A percentile compares a stretch with the other conserved stretches of the same genome.
Evolutionary conservation across 352 stramenopile genomes (phyloP).

Genomic region (Phytophthora pluvialis): DNA sequence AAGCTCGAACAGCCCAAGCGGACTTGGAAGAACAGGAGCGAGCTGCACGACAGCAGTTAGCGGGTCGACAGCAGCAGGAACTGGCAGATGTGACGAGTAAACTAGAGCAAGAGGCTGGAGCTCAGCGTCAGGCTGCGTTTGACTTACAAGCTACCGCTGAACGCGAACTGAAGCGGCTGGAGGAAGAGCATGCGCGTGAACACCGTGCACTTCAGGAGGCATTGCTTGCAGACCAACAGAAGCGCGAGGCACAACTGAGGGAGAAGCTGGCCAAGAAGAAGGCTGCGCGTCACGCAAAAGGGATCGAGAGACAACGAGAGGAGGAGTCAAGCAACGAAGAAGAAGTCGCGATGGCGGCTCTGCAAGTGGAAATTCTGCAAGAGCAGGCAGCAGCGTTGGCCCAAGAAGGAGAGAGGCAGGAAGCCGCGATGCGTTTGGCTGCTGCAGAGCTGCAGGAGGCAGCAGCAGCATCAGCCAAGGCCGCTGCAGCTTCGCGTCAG

Average conservation of each 20-base stretch:
- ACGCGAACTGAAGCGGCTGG: constrained; percentile 48
- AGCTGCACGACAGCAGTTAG: constrained; percentile 24
- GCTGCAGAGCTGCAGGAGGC: constrained; percentile 39
- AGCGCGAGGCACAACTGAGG: constrained; percentile 49
- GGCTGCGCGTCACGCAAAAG: constrained; percentile 24
- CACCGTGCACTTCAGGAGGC: constrained; percentile 36
- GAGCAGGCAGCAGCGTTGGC: constrained; percentile 38
- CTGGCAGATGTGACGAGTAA: constrained; percentile 23
- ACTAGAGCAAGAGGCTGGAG: constrained; percentile 39
- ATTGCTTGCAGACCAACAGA: constrained; percentile 41
- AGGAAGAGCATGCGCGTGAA: constrained; percentile 54
- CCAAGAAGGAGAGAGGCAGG: constrained; percentile 52
- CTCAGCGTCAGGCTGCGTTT: constrained; percentile 21
- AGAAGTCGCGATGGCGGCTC: constrained; percentile 28
- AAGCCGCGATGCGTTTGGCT: constrained; percentile 44
- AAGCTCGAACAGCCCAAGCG: constrained; percentile 13
- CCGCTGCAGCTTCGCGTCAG: constrained; percentile 53
- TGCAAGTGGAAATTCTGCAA: constrained; percentile 38
- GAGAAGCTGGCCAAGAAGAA: constrained; percentile 56
- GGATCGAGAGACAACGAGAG: constrained; percentile 37
- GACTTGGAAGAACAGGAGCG: constrained; percentile 34
- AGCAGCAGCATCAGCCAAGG: constrained; percentile 38
- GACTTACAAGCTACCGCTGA: constrained; percentile 37
- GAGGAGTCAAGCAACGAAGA: constrained; percentile 26
- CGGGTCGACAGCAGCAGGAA: constrained; percentile 39